A percentile compares a stretch with the other conserved stretches of the same genome.
Conservation (phyloP, 148 eudicot species). For the Rhododendron ovatum region DNA sequence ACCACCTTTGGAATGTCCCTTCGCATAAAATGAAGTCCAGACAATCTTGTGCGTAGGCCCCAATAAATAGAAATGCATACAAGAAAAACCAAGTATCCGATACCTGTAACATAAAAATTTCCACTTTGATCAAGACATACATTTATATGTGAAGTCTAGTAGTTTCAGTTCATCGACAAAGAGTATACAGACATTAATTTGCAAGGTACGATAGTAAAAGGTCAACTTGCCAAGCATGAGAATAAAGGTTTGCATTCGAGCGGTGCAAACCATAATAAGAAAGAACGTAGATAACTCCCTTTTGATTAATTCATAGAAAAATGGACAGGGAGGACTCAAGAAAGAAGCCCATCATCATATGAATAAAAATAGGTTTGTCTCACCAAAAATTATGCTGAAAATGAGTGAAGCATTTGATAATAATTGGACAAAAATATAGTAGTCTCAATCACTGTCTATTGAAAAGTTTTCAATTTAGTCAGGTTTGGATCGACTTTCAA, state of each 20-base stretch:
- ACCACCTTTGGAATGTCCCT: conserved; percentile 44
- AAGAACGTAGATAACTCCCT: no score
- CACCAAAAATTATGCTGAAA: neutral
- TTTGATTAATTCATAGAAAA: neutral
- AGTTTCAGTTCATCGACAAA: neutral
- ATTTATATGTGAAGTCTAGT: neutral
- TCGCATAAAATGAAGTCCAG: conserved; percentile 29
- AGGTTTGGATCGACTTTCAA: neutral
- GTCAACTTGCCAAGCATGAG: no score
- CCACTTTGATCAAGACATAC: neutral
- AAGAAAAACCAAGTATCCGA: conserved; percentile 27
- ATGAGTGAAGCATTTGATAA: no score
- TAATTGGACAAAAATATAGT: no score
- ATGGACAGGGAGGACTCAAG: neutral
- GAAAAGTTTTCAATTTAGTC: no score
- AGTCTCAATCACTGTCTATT: no score
- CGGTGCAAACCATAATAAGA: neutral
- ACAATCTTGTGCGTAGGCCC: conserved; percentile 39
- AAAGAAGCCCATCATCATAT: neutral
- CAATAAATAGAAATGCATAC: conserved; percentile 39
- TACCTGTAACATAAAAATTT: conserved; percentile 20
- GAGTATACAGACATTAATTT: no score
- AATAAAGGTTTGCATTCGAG: no score
- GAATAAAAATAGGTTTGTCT: neutral
- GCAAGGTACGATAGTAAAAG: neutral